These are phyloP conservation scores for Calonectria pseudoturangicola DNA, from an alignment of 2,329 filamentous ascomycete genomes.

Conservation along the genomic window DNA sequence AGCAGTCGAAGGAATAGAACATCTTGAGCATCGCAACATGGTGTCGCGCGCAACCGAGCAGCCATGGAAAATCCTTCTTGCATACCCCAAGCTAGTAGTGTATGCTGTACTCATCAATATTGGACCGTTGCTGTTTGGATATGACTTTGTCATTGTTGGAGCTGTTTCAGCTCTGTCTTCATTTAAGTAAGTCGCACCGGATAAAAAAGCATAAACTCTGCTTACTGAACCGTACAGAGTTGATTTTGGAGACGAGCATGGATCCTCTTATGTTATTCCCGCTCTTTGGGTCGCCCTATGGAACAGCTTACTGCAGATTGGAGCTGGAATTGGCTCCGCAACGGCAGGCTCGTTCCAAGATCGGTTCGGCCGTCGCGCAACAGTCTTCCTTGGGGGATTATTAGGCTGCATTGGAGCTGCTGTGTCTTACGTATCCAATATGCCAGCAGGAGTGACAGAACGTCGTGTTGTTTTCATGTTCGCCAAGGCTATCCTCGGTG, in stretches of 20 bases:
- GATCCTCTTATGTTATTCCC: not conserved
- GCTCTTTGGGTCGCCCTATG: slow-evolving; percentile 28
- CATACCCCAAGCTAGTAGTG: not conserved
- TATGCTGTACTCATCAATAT: slow-evolving; percentile 19
- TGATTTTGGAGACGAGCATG: not conserved
- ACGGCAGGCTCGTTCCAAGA: slow-evolving; percentile 31
- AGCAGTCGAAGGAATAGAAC: no score
- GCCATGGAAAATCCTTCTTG: no score
- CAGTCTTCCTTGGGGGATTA: slow-evolving; percentile 8
- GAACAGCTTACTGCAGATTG: slow-evolving; percentile 21
- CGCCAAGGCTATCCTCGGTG: slow-evolving; percentile 14
- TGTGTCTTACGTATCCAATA: not conserved
- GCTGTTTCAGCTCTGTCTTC: slow-evolving; percentile 14
- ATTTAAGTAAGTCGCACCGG: slow-evolving; percentile 1
- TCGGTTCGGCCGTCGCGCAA: slow-evolving; percentile 25
- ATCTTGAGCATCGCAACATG: no score
- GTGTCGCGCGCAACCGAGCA: no score
- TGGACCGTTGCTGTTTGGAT: slow-evolving; percentile 20
- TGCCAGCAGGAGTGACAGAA: not conserved
- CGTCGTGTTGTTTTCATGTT: slow-evolving; percentile 2
- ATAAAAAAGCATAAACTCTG: no score
- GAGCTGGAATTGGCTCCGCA: slow-evolving; percentile 18
- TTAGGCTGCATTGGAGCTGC: not conserved
- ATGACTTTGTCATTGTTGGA: slow-evolving; percentile 9
- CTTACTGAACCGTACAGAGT: not conserved